These are phyloP conservation scores for Arthrocladium fulminans DNA, from an alignment of 2,329 filamentous ascomycete genomes.

Conservation along the genomic window DNA sequence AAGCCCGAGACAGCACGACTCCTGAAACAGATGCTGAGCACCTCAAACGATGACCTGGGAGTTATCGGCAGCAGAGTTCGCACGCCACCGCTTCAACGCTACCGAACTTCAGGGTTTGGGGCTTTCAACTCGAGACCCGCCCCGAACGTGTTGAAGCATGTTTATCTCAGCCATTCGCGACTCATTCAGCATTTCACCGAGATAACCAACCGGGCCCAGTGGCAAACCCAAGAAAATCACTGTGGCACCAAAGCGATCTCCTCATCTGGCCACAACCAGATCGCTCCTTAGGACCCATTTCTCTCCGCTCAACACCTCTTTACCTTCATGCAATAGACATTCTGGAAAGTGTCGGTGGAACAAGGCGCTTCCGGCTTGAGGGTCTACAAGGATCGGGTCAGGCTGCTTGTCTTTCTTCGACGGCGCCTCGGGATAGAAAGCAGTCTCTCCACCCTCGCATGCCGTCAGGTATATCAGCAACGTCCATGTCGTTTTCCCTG, in stretches of 20 bases:
- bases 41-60: constrained; percentile 36
- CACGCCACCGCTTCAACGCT: too few species aligned
- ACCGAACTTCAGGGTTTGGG: too few species aligned
- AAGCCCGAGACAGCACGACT: constrained; percentile 78
- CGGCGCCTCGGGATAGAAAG: constrained; percentile 68
- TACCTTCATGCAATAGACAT: constrained; percentile 81
- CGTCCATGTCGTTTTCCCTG: constrained; percentile 78
- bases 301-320: constrained; percentile 68
- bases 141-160: too few species aligned
- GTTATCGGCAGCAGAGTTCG: not conserved
- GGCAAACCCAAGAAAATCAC: too few species aligned
- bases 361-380: constrained; percentile 76
- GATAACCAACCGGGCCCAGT: too few species aligned
- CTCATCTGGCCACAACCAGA: constrained; percentile 42
- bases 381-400: constrained; percentile 57
- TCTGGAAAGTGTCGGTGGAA: constrained; percentile 83
- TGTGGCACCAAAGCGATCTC: not conserved
- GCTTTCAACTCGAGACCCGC: not conserved
- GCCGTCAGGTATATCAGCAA: constrained; percentile 80
- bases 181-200: too few species aligned
- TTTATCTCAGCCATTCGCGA: too few species aligned
- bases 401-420: constrained; percentile 32
- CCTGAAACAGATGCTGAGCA: constrained; percentile 68
- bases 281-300: constrained; percentile 90
- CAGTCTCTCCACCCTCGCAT: constrained; percentile 78